phyloP scores from a whole-genome alignment of 495 filamentous ascomycete genomes.

The Neurospora sp. region DNA sequence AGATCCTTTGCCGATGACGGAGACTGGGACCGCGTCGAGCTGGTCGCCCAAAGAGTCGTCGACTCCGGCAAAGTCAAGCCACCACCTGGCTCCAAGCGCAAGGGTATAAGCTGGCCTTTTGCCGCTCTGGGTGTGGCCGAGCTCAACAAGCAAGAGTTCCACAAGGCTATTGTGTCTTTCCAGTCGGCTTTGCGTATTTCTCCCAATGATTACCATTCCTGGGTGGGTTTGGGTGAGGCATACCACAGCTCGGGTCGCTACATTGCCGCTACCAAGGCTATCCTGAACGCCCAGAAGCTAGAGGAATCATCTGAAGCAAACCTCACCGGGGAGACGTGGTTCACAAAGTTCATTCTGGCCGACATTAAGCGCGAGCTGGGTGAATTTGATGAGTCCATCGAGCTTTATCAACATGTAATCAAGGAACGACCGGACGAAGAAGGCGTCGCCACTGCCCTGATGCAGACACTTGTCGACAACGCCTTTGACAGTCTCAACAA shows the following conservation, averaged over 20 bases:
- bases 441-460: conserved; percentile 74
- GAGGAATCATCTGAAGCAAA: conserved; percentile 41
- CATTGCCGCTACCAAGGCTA: conserved; percentile 85
- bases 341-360: conserved; percentile 92
- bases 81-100: conserved; percentile 81
- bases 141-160: conserved; percentile 86
- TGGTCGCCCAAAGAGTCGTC: conserved; percentile 79
- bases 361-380: conserved; percentile 89
- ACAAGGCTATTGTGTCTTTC: conserved; percentile 80
- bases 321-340: conserved; percentile 63
- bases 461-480: conserved; percentile 77
- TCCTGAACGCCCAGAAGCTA: conserved; percentile 65
- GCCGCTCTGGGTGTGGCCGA: conserved; percentile 95
- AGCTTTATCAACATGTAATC: conserved; percentile 64
- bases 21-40: conserved; percentile 95
- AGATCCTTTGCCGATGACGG: conserved; percentile 73
- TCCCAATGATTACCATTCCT: conserved; percentile 82
- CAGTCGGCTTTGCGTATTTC: conserved; percentile 78
- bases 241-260: conserved; percentile 91
- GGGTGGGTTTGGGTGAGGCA: conserved; percentile 91
- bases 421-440: conserved; percentile 57
- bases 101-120: conserved; percentile 89
- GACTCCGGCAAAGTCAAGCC: conserved; percentile 86
- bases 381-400: conserved; percentile 72
- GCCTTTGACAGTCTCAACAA: conserved; percentile 66